Percentiles rank a stretch among this genome's conserved stretches.
These are phyloP conservation scores for Botrytis porri DNA, from an alignment of 2,329 filamentous ascomycete genomes.

Conservation along the genomic window DNA sequence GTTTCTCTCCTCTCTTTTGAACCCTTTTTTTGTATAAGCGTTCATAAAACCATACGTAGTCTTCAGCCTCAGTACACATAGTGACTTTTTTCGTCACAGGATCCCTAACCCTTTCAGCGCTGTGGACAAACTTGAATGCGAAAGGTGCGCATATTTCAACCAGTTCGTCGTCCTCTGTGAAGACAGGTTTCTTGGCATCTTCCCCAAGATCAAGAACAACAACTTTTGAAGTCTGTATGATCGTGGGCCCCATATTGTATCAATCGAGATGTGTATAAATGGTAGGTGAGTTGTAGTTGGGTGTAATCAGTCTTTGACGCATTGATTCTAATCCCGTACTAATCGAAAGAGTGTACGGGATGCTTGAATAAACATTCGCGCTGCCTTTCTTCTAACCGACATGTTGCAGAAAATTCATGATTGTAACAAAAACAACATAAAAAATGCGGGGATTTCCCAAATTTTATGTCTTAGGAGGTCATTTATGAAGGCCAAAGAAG, in stretches of 20 bases:
- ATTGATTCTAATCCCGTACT: not conserved
- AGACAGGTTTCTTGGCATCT: not conserved
- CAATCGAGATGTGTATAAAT: not conserved
- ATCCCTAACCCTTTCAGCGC: not conserved
- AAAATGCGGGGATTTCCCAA: not conserved
- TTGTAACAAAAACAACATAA: not conserved
- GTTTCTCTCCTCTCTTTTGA: not conserved
- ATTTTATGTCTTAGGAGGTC: not conserved
- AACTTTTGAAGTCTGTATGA: not conserved
- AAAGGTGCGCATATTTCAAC: not conserved
- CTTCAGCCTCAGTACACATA: not conserved
- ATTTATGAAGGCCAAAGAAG: not conserved
- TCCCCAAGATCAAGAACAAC: not conserved
- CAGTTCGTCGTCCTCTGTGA: not conserved
- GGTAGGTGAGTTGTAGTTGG: not conserved
- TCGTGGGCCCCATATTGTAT: not conserved
- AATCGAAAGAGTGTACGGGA: not conserved
- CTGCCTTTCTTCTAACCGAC: not conserved
- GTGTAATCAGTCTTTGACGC: too few relatives aligned
- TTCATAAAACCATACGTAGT: not conserved
- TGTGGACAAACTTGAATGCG: not conserved
- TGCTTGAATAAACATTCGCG: not conserved
- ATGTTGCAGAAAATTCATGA: not conserved
- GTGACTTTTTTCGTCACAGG: not conserved
- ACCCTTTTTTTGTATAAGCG: too few relatives aligned